These are phyloP conservation scores for Ceratobasidium sp. DNA, from an alignment of 1,284 basidiomycete genomes.

Conservation along the genomic window DNA sequence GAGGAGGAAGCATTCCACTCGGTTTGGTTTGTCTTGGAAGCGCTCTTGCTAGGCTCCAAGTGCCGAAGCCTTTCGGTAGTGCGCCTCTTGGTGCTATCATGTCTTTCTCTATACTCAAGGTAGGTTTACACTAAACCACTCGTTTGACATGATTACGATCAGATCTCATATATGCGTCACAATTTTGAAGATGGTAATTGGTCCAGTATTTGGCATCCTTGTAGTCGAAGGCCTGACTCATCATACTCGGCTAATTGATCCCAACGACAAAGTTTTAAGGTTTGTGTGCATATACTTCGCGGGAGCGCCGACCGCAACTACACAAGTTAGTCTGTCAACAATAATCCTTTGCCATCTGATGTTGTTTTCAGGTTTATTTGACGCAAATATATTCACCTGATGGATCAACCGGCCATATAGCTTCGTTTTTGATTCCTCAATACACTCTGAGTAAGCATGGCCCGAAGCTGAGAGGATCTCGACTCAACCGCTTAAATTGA, in stretches of 20 bases:
- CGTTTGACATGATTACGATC: not conserved
- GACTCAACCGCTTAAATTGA: not conserved
- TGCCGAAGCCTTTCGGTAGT: slow-evolving; percentile 56
- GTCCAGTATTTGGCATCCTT: slow-evolving; percentile 72
- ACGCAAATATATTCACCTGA: no score
- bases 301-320: slow-evolving; percentile 70
- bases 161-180: slow-evolving; percentile 12
- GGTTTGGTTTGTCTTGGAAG: slow-evolving; percentile 77
- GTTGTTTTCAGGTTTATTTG: slow-evolving; percentile 36
- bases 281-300: slow-evolving; percentile 76
- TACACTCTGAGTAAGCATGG: slow-evolving; percentile 33
- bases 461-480: not conserved
- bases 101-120: slow-evolving; percentile 64
- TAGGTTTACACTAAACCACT: not conserved
- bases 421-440: slow-evolving; percentile 41
- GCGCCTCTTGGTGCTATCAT: slow-evolving; percentile 73
- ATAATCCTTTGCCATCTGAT: no score
- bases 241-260: slow-evolving; percentile 57
- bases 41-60: slow-evolving; percentile 69
- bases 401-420: slow-evolving; percentile 37
- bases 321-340: slow-evolving; percentile 58
- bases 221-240: slow-evolving; percentile 63
- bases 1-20: slow-evolving; percentile 73
- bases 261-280: slow-evolving; percentile 65
- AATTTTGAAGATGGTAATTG: slow-evolving; percentile 59